A percentile compares a stretch with the other conserved stretches of the same genome.
These are phyloP conservation scores for Chaetothyriales sp. DNA, from an alignment of 2,329 filamentous ascomycete species.

Conservation along the genomic window DNA sequence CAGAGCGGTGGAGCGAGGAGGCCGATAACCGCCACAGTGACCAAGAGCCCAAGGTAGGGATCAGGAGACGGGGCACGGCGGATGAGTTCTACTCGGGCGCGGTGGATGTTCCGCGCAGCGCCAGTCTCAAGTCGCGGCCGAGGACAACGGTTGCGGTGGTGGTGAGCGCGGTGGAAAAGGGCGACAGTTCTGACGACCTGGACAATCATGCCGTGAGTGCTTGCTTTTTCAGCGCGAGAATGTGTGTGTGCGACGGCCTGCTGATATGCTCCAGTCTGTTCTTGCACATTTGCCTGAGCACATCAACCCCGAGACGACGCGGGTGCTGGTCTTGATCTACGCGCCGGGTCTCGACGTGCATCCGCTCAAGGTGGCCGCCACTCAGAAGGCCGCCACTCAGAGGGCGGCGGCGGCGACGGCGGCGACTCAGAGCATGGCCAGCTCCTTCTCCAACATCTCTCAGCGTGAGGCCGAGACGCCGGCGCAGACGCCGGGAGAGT, in stretches of 20 bases:
- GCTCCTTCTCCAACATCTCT: slow-evolving; percentile 78
- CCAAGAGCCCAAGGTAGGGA: slow-evolving; percentile 16
- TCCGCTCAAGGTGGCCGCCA: slow-evolving; percentile 24
- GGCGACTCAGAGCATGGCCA: slow-evolving; percentile 36
- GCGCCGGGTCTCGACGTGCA: slow-evolving; percentile 64
- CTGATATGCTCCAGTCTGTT: slow-evolving; percentile 49
- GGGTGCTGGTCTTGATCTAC: slow-evolving; percentile 82
- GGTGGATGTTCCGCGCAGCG: slow-evolving; percentile 9
- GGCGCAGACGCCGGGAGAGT: slow-evolving; percentile 43
- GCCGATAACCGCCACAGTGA: slow-evolving; percentile 50
- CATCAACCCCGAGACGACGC: slow-evolving; percentile 57
- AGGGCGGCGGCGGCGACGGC: no score
- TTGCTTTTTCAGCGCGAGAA: neutral
- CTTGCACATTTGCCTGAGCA: slow-evolving; percentile 75
- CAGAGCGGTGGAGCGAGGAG: slow-evolving; percentile 86
- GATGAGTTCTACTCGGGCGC: slow-evolving; percentile 19
- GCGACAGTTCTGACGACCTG: slow-evolving; percentile 43
- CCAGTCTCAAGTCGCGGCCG: slow-evolving; percentile 22
- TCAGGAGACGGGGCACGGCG: slow-evolving; percentile 21
- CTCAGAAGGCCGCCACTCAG: slow-evolving; percentile 23
- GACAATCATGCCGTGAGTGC: slow-evolving; percentile 70
- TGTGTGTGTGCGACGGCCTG: neutral
- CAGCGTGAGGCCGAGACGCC: slow-evolving; percentile 57
- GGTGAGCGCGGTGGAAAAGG: slow-evolving; percentile 61
- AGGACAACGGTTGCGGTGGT: slow-evolving; percentile 78